phyloP scores from a whole-genome alignment of 2,329 filamentous ascomycete genomes.

The Monilinia fructigena region DNA sequence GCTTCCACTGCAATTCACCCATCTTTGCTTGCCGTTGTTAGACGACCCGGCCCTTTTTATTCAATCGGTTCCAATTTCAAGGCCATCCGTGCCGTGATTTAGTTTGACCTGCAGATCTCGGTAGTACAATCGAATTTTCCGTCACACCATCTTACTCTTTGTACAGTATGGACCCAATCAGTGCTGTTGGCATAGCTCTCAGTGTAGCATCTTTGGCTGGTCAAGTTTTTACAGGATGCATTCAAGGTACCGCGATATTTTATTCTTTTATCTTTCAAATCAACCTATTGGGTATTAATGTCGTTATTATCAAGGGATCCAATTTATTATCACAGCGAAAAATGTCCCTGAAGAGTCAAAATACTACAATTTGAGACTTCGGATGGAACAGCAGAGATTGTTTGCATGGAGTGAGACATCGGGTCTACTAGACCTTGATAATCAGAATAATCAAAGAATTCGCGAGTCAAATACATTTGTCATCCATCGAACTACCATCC shows the following conservation, averaged over 20 bases:
- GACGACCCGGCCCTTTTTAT: constrained; percentile 9
- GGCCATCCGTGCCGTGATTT: constrained; percentile 16
- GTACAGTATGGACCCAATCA: constrained; percentile 37
- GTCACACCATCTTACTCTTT: constrained; percentile 9
- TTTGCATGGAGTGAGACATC: constrained; percentile 52
- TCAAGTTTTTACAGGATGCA: constrained; percentile 49
- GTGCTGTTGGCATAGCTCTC: constrained; percentile 34
- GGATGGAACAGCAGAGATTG: constrained; percentile 51
- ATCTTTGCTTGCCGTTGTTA: constrained; percentile 10
- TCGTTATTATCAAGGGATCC: constrained; percentile 44
- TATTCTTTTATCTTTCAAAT: constrained; percentile 1
- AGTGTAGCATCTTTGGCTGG: constrained; percentile 48
- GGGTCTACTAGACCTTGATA: constrained; percentile 47
- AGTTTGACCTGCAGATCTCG: constrained; percentile 8
- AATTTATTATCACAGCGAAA: constrained; percentile 49
- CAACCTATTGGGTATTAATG: constrained; percentile 22
- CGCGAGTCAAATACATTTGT: constrained; percentile 50
- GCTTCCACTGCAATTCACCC: constrained; percentile 1
- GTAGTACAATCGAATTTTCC: constrained; percentile 23
- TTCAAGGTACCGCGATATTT: constrained; percentile 42
- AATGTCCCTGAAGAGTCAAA: constrained; percentile 50
- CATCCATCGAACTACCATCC: constrained; percentile 50
- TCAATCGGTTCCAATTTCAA: constrained; percentile 17
- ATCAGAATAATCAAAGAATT: constrained; percentile 45
- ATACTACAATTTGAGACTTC: constrained; percentile 49